Base-by-base conservation (phyloP, 2,329 filamentous ascomycete genomes). In the Sordariomycetes sp. region DNA sequence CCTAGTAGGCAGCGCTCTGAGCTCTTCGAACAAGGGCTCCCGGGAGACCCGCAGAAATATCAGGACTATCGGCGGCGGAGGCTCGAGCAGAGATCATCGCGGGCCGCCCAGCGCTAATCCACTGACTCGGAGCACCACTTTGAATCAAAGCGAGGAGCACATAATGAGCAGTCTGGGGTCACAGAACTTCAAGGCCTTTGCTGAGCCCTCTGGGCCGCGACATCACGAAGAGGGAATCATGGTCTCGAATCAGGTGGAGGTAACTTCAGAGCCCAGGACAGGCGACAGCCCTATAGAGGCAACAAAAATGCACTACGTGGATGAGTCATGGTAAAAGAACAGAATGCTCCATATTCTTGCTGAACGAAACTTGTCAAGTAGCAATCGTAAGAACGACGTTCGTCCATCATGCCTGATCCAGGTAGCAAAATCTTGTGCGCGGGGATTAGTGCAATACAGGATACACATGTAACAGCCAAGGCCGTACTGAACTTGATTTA, bases 111-210 rank as follows among this genome's bases (percentile, higher is more conserved):
- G 33, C 7, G 23, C 28, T 14, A 33, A 21, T 10, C 24, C 33
- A 16, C 30, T 28, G 18, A 35, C 20, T 24, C 21, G 19, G 24
- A 35, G 26, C 21, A 28, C 14, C 15, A 30, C 18, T 8, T 35
- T 31, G 27, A 39, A 33, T 18, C 29, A 36, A 21, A 39, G 37
- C 25, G 33, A 32, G 26, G 25, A 28, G 5, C 25, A 11, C 25
- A 28, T 14, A 16, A 28, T 28, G 25, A 16, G 25, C 5, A 18
- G 23, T 17, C 18, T 25, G 16, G 17, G 19, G 23, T 15, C 15
- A 14, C 21, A 26, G 21, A 15, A 10, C 21, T 26, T 26, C 21
- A 25, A 25, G 14, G n/a, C 23, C 12, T 20, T 19, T 6, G 19
- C 24, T n/a, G 24, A 14, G 10, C 32, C 24, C 11, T n/a, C 18